These are phyloP conservation scores for Xylaria telfairii DNA, from an alignment of 495 filamentous ascomycete species.

Conservation along the genomic window DNA sequence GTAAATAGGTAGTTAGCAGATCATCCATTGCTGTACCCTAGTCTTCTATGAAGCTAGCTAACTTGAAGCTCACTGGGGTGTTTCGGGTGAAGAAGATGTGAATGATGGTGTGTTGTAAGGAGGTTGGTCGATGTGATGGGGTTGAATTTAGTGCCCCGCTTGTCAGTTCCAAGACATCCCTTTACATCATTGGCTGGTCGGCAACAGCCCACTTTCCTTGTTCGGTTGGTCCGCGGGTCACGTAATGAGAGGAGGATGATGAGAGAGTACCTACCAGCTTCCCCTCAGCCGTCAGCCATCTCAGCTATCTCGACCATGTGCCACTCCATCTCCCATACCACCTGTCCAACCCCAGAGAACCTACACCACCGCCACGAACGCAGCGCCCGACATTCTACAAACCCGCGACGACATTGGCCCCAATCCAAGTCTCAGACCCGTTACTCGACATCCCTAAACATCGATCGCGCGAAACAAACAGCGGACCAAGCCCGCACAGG, in stretches of 20 bases:
- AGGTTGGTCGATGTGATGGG: not conserved
- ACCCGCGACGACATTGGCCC: not conserved
- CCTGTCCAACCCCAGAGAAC: not conserved
- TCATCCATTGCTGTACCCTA: not conserved
- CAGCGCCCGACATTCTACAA: not conserved
- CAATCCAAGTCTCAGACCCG: not conserved
- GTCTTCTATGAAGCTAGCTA: not conserved
- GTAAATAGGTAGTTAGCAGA: not conserved
- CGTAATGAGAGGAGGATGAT: not conserved
- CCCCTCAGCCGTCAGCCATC: not conserved
- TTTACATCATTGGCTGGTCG: conserved; percentile 12
- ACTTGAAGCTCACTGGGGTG: no score
- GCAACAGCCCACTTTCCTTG: conserved; percentile 17
- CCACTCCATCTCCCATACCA: conserved; percentile 18
- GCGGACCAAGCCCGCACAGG: not conserved
- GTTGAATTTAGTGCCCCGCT: conserved; percentile 1
- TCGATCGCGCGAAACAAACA: not conserved
- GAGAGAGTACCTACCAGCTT: conserved; percentile 4
- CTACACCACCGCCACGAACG: conserved; percentile 15
- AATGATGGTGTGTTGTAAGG: not conserved
- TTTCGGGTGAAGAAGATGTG: not conserved
- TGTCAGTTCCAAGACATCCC: not conserved
- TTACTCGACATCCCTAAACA: not conserved
- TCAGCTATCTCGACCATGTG: not conserved
- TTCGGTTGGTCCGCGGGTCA: not conserved